These are phyloP conservation scores for Podaxis pistillaris DNA, from an alignment of 768 basidiomycete species.

Conservation along the genomic window DNA sequence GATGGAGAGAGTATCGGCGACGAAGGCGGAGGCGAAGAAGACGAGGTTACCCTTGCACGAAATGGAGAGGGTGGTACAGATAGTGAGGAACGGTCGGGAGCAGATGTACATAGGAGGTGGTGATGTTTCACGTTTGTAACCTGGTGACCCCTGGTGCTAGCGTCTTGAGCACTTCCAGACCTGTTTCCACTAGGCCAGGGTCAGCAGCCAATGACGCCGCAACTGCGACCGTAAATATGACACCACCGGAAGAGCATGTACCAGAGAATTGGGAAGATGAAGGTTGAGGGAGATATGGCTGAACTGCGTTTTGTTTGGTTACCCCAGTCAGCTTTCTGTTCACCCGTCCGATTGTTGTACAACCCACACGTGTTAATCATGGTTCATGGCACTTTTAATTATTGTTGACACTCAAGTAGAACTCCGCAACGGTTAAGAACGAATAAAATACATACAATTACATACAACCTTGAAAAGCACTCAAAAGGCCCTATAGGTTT, in stretches of 20 bases:
- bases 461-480: too few species aligned
- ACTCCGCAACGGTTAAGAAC: too few species aligned
- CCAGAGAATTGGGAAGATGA: slow-evolving; percentile 39
- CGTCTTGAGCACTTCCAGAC: background rate
- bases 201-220: slow-evolving; percentile 5
- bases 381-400: too few species aligned
- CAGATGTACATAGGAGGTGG: background rate
- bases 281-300: slow-evolving; percentile 13
- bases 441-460: too few species aligned
- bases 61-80: background rate
- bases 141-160: background rate
- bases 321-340: too few species aligned
- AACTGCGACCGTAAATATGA: slow-evolving; percentile 15
- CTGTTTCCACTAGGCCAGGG: background rate
- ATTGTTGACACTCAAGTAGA: too few species aligned
- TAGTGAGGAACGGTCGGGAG: background rate
- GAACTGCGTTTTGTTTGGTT: too few species aligned
- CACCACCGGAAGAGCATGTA: slow-evolving; percentile 20
- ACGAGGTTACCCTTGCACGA: background rate
- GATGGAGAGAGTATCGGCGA: background rate
- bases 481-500: too few species aligned
- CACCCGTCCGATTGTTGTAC: too few species aligned
- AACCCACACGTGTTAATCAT: too few species aligned
- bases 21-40: background rate
- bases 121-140: slow-evolving; percentile 7